Conservation (phyloP, 2,329 filamentous ascomycete genomes). For the Harringtonia lauricola region DNA sequence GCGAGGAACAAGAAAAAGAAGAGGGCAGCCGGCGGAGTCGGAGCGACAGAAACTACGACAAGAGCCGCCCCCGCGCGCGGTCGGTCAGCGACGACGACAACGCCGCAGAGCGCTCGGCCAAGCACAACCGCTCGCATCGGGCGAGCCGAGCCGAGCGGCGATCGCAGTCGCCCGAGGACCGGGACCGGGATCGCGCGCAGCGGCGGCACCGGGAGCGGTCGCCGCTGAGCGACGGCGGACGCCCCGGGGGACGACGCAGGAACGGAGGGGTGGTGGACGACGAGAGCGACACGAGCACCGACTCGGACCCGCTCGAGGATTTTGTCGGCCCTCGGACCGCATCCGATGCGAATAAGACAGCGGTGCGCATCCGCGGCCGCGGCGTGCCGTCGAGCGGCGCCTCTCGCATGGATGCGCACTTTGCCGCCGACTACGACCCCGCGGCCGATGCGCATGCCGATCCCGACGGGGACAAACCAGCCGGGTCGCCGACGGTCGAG, state of each 20-base stretch:
- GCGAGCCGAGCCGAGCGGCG: background rate
- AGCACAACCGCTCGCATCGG: too few species aligned
- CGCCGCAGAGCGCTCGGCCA: background rate
- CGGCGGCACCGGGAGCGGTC: background rate
- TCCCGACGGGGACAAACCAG: background rate
- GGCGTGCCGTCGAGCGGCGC: background rate
- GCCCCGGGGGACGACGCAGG: background rate
- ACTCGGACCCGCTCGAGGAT: constrained; percentile 8
- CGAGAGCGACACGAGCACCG: background rate
- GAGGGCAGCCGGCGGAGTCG: background rate
- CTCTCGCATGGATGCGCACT: constrained; percentile 9
- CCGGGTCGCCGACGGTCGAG: background rate
- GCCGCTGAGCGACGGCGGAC: background rate
- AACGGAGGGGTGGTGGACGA: background rate
- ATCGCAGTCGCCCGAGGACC: background rate
- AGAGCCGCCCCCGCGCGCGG: background rate
- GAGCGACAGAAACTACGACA: background rate
- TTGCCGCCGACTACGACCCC: constrained; percentile 10
- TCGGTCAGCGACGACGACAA: background rate
- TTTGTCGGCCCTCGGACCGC: constrained; percentile 7
- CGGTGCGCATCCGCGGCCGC: constrained; percentile 5
- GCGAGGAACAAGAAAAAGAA: background rate
- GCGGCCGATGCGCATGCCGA: constrained; percentile 1
- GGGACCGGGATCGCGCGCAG: background rate
- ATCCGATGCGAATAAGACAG: background rate